Conservation (phyloP, 345 rosid species). For the Geranium brycei region DNA sequence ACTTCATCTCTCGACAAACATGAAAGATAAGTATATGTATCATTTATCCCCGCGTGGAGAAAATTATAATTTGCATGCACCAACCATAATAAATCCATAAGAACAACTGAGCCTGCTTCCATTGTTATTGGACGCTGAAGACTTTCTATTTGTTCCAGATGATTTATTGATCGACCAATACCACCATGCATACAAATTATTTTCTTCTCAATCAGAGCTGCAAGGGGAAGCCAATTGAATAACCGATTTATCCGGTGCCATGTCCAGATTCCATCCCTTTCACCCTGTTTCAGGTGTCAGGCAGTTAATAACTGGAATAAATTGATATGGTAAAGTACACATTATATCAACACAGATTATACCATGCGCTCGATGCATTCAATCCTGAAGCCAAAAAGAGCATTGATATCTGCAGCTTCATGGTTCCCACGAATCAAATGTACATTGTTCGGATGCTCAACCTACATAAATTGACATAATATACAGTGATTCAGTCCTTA, state of each 20-base stretch:
- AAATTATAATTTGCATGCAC: conserved; percentile 12
- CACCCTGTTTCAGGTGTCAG: conserved; percentile 51
- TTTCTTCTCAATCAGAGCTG: conserved; percentile 90
- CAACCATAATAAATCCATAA: conserved; percentile 92
- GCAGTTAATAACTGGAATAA: conserved; percentile 8
- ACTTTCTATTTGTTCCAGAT: conserved; percentile 89
- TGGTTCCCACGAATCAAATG: conserved; percentile 97
- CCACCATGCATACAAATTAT: conserved; percentile 99
- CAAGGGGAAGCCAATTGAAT: conserved; percentile 94
- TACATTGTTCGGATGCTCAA: conserved; percentile 75
- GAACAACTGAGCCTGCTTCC: conserved; percentile 95
- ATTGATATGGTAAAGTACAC: conserved; percentile 9
- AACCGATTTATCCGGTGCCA: conserved; percentile 95
- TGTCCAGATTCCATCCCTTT: conserved; percentile 96
- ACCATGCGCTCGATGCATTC: conserved; percentile 99
- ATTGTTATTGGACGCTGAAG: conserved; percentile 91
- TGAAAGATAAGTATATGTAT: too few species aligned
- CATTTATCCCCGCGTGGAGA: background rate
- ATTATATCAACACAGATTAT: conserved; percentile 15
- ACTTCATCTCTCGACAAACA: background rate
- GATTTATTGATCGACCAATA: conserved; percentile 94
- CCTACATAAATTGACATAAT: conserved; percentile 34
- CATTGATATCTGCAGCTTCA: conserved; percentile 99
- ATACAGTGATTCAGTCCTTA: conserved; percentile 9
- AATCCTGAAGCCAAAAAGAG: conserved; percentile 93